Evolutionary conservation across 2,329 filamentous ascomycete species (phyloP).

Genomic region (Fusarium sublunatum): DNA sequence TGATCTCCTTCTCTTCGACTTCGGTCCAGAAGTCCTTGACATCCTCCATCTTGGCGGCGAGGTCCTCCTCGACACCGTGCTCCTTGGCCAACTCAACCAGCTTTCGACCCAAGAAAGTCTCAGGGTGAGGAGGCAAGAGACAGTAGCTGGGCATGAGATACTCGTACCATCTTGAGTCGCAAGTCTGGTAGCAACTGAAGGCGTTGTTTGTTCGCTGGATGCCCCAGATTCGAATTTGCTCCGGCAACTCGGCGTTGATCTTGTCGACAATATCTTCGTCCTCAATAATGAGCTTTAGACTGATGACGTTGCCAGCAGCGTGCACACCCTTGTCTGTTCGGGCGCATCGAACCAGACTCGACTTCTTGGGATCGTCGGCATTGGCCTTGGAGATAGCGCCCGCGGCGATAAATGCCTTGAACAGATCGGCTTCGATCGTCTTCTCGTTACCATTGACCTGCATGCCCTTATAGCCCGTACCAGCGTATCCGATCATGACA

Average conservation of each 20-base stretch:
- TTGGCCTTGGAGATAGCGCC: constrained; percentile 97
- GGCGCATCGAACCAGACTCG: constrained; percentile 90
- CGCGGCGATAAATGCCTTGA: constrained; percentile 88
- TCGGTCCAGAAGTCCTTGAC: constrained; percentile 84
- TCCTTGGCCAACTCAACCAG: constrained; percentile 82
- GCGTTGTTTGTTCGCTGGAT: constrained; percentile 88
- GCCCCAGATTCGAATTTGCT: constrained; percentile 95
- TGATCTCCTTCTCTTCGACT: constrained; percentile 82
- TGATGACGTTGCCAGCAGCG: constrained; percentile 94
- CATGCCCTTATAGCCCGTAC: constrained; percentile 97
- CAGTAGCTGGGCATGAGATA: constrained; percentile 95
- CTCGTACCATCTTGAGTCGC: constrained; percentile 96
- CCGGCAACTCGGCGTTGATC: constrained; percentile 86
- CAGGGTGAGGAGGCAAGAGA: constrained; percentile 90
- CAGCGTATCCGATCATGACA: constrained; percentile 93
- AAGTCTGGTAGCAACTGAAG: constrained; percentile 95
- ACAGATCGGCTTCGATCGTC: constrained; percentile 96
- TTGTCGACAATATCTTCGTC: constrained; percentile 87
- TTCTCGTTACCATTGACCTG: constrained; percentile 86
- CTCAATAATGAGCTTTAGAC: constrained; percentile 94
- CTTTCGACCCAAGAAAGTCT: constrained; percentile 85
- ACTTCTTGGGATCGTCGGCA: constrained; percentile 96
- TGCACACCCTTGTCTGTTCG: constrained; percentile 98
- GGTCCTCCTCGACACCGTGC: constrained; percentile 75
- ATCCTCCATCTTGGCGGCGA: constrained; percentile 77